These are phyloP conservation scores for California macrophylla DNA, from an alignment of 441 rosid species.

Conservation along the genomic window DNA sequence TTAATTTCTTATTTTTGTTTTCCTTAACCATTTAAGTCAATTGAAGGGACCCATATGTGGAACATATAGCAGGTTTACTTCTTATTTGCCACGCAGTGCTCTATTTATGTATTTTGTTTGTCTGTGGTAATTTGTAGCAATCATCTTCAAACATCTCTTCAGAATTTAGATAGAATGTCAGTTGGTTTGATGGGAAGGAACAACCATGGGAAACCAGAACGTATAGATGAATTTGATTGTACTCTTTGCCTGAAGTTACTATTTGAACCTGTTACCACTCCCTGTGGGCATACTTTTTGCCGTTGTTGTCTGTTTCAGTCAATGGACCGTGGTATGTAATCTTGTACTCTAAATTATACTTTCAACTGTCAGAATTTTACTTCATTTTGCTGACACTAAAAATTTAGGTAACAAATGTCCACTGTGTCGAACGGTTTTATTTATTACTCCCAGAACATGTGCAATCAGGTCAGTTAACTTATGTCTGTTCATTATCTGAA, in stretches of 20 bases:
- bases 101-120: constrained; percentile 17
- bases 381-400: constrained; percentile 21
- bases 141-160: constrained; percentile 63
- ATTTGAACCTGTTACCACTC: constrained; percentile 79
- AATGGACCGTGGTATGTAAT: constrained; percentile 70
- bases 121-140: constrained; percentile 57
- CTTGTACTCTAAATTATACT: constrained; percentile 11
- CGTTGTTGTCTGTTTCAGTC: constrained; percentile 80
- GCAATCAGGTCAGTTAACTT: constrained; percentile 55
- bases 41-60: not conserved
- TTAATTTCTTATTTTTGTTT: not conserved
- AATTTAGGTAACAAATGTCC: constrained; percentile 85
- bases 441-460: constrained; percentile 71
- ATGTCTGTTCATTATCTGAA: constrained; percentile 1
- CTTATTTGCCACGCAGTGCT: constrained; percentile 14
- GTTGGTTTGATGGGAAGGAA: constrained; percentile 29
- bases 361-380: not conserved
- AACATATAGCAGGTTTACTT: constrained; percentile 4
- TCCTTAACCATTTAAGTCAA: not conserved
- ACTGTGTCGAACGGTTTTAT: constrained; percentile 79
- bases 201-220: constrained; percentile 46
- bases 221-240: constrained; percentile 83
- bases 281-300: constrained; percentile 97
- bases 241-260: constrained; percentile 83
- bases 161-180: constrained; percentile 41